Percentiles rank a stretch among this genome's conserved stretches.
Conservation (phyloP, 169 alveolate species). For the Cryptosporidium canis region DNA sequence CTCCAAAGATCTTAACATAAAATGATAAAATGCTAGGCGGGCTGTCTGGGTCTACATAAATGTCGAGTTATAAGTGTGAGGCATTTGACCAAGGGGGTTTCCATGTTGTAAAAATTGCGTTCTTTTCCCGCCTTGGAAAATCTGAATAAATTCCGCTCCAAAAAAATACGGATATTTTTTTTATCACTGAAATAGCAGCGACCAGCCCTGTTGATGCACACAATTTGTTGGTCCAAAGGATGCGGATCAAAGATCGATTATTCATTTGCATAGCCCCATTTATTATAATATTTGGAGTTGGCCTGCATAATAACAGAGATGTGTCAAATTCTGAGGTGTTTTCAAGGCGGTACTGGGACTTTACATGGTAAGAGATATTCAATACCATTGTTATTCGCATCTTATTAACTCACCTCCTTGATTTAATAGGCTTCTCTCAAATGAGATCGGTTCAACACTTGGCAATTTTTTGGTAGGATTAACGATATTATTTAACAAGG, state of each 20-base stretch:
- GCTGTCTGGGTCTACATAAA: constrained; percentile 70
- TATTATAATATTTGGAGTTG: neutral
- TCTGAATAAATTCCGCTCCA: neutral
- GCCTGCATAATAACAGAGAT: neutral
- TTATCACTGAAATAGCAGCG: no score
- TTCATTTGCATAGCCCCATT: neutral
- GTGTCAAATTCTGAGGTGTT: neutral
- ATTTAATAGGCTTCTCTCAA: neutral
- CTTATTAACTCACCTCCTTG: neutral
- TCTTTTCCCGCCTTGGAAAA: constrained; percentile 3
- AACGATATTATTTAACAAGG: constrained; percentile 5
- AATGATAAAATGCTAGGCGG: constrained; percentile 43
- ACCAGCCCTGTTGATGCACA: neutral
- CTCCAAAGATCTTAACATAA: constrained; percentile 43
- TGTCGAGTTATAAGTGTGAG: constrained; percentile 52
- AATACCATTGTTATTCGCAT: neutral
- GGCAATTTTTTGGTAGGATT: neutral
- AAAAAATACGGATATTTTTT: neutral
- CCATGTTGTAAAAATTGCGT: neutral
- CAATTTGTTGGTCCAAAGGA: neutral
- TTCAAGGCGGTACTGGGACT: constrained; percentile 30
- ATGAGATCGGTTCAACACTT: neutral
- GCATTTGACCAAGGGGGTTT: neutral
- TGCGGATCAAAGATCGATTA: neutral
- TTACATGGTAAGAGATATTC: constrained; percentile 12